phyloP scores from a whole-genome alignment of 768 basidiomycete genomes.

The Mycena maculata region DNA sequence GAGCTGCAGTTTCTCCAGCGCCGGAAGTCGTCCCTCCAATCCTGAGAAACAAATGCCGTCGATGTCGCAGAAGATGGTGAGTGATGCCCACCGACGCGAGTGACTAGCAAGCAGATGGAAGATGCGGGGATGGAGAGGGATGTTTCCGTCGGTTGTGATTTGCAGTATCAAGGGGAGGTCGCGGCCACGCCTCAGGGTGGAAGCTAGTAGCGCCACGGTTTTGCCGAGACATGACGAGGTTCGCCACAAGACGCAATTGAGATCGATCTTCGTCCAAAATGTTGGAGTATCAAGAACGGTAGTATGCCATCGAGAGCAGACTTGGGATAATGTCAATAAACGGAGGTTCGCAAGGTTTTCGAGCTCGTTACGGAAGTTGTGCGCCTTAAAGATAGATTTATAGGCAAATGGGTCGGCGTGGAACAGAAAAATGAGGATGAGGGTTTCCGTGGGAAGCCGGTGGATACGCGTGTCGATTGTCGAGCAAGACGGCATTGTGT shows the following conservation, averaged over 20 bases:
- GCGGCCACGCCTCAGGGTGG: slow-evolving; percentile 14
- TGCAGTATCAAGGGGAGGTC: slow-evolving; percentile 7
- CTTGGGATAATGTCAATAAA: slow-evolving; percentile 20
- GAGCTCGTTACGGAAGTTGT: slow-evolving; percentile 6
- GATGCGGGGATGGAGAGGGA: slow-evolving; percentile 13
- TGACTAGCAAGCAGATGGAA: slow-evolving; percentile 17
- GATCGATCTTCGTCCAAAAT: slow-evolving; percentile 21
- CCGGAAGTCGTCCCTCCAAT: slow-evolving; percentile 20
- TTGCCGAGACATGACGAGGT: slow-evolving; percentile 7
- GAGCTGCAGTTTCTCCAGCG: slow-evolving; percentile 15
- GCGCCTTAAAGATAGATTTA: slow-evolving; percentile 11
- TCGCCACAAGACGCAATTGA: slow-evolving; percentile 14
- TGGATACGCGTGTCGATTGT: slow-evolving; percentile 13
- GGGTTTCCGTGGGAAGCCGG: slow-evolving; percentile 10
- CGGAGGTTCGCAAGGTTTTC: slow-evolving; percentile 13
- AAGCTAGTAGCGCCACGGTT: slow-evolving; percentile 17
- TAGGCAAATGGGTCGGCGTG: slow-evolving; percentile 18
- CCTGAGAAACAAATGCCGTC: slow-evolving; percentile 16
- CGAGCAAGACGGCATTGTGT: slow-evolving; percentile 6
- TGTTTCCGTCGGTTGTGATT: slow-evolving; percentile 4
- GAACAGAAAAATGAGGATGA: slow-evolving; percentile 20
- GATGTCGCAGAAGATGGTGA: slow-evolving; percentile 18
- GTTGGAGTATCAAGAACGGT: slow-evolving; percentile 15
- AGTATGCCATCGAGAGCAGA: slow-evolving; percentile 19
- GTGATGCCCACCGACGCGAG: slow-evolving; percentile 17